phyloP scores from a whole-genome alignment of 2,329 filamentous ascomycete genomes.

The Alternaria sp. region DNA sequence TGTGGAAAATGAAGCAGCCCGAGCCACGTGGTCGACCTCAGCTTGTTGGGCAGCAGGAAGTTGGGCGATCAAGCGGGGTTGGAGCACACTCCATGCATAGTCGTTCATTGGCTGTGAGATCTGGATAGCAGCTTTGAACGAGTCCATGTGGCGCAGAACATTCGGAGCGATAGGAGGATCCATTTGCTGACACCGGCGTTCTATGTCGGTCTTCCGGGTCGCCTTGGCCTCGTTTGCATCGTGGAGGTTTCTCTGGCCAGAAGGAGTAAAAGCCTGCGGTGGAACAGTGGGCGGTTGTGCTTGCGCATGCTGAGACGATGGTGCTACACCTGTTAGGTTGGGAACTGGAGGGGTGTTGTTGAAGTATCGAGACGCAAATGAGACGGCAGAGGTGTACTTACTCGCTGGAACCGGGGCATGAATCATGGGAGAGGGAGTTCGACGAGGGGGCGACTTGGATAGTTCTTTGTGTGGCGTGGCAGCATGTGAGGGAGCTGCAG shows the following conservation, averaged over 20 bases:
- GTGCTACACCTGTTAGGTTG: constrained; percentile 46
- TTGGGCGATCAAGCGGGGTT: constrained; percentile 72
- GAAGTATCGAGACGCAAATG: constrained; percentile 27
- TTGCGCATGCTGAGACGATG: constrained; percentile 39
- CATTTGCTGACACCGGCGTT: constrained; percentile 71
- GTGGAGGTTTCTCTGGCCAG: constrained; percentile 63
- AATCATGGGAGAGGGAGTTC: constrained; percentile 42
- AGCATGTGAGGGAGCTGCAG: constrained; percentile 30
- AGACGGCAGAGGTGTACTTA: constrained; percentile 42
- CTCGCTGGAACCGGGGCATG: constrained; percentile 47
- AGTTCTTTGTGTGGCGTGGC: constrained; percentile 29
- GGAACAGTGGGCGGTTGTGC: constrained; percentile 47
- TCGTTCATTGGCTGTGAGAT: constrained; percentile 74
- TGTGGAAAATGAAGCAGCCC: constrained; percentile 56
- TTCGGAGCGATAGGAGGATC: constrained; percentile 70
- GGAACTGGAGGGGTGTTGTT: constrained; percentile 33
- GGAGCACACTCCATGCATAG: constrained; percentile 72
- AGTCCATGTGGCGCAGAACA: constrained; percentile 73
- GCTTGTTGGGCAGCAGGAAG: constrained; percentile 68
- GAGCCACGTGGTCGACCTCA: constrained; percentile 61
- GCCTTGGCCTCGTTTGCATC: constrained; percentile 71
- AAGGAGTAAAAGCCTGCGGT: constrained; percentile 45
- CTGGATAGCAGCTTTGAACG: constrained; percentile 76
- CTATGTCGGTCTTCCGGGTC: constrained; percentile 73
- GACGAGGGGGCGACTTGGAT: constrained; percentile 39